These are phyloP conservation scores for Aureobasidium sp. DNA, from an alignment of 2,329 filamentous ascomycete species.

Conservation along the genomic window DNA sequence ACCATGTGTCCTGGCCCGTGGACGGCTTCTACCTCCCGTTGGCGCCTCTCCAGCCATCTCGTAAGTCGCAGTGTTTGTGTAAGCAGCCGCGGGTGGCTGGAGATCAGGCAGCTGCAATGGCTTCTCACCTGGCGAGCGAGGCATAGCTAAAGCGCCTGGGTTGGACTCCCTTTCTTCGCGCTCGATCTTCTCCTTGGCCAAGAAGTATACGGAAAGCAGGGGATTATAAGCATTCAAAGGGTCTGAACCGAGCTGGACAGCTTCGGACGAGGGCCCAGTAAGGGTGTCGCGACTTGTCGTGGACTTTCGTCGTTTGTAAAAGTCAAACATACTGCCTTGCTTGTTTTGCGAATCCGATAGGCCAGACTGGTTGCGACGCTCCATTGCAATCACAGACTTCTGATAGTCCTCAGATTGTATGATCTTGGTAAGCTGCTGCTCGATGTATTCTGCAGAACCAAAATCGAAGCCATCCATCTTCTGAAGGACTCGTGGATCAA, in stretches of 20 bases:
- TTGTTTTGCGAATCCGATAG: slow-evolving; percentile 63
- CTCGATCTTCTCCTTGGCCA: slow-evolving; percentile 91
- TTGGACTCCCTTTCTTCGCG: slow-evolving; percentile 59
- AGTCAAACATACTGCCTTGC: slow-evolving; percentile 90
- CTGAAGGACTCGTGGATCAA: slow-evolving; percentile 76
- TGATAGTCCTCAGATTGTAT: slow-evolving; percentile 94
- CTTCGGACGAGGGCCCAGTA: slow-evolving; percentile 74
- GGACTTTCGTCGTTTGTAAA: slow-evolving; percentile 92
- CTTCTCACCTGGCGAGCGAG: slow-evolving; percentile 50
- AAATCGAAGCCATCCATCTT: slow-evolving; percentile 99
- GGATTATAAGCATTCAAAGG: slow-evolving; percentile 91
- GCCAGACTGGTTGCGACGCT: slow-evolving; percentile 57
- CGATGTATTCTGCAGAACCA: slow-evolving; percentile 77
- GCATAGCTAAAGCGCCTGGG: slow-evolving; percentile 53
- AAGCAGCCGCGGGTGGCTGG: slow-evolving; percentile 71
- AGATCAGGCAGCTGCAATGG: slow-evolving; percentile 65
- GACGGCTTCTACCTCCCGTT: slow-evolving; percentile 74
- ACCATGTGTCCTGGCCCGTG: slow-evolving; percentile 84
- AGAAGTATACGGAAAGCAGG: slow-evolving; percentile 86
- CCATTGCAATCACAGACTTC: slow-evolving; percentile 64
- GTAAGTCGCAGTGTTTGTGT: slow-evolving; percentile 78
- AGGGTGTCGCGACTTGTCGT: slow-evolving; percentile 83
- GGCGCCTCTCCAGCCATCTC: slow-evolving; percentile 86
- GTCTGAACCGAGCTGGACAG: slow-evolving; percentile 72
- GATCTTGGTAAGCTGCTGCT: slow-evolving; percentile 71